phyloP scores from a whole-genome alignment of 2,329 filamentous ascomycete species.

The Penicillium sp. region DNA sequence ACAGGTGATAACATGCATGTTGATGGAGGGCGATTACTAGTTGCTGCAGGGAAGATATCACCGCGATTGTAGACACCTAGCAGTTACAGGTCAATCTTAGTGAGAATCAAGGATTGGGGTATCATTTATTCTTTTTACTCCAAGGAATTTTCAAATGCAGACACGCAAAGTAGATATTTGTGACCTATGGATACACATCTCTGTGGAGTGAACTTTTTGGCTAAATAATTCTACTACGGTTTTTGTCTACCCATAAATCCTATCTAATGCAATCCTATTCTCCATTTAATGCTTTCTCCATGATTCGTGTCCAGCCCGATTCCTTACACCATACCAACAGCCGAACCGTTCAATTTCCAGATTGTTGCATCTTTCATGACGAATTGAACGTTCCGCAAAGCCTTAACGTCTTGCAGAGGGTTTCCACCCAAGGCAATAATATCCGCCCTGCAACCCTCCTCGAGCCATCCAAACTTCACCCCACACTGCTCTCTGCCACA shows the following conservation, averaged over 20 bases:
- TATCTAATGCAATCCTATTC: too few species aligned
- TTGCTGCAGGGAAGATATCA: background rate
- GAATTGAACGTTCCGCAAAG: background rate
- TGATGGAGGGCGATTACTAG: background rate
- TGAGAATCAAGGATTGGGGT: too few species aligned
- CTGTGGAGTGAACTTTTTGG: too few species aligned
- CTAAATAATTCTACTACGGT: too few species aligned
- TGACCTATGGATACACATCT: too few species aligned
- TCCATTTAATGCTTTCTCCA: too few species aligned
- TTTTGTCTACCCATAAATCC: too few species aligned
- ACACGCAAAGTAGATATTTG: too few species aligned
- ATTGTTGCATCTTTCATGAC: slow-evolving; percentile 1
- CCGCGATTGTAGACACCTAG: too few species aligned
- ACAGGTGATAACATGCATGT: background rate
- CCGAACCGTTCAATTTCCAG: background rate
- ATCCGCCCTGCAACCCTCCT: slow-evolving; percentile 49
- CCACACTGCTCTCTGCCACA: slow-evolving; percentile 53
- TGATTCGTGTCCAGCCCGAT: background rate
- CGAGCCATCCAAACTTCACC: slow-evolving; percentile 51
- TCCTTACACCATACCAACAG: slow-evolving; percentile 1
- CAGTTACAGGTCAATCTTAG: too few species aligned
- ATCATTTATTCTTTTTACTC: too few species aligned
- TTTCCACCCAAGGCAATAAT: slow-evolving; percentile 49
- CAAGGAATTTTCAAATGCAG: too few species aligned
- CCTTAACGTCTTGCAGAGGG: slow-evolving; percentile 21